Percentiles rank a stretch among this genome's conserved stretches.
Evolutionary conservation across 116 monocot species (phyloP).

Genomic region (Iris pallida): DNA sequence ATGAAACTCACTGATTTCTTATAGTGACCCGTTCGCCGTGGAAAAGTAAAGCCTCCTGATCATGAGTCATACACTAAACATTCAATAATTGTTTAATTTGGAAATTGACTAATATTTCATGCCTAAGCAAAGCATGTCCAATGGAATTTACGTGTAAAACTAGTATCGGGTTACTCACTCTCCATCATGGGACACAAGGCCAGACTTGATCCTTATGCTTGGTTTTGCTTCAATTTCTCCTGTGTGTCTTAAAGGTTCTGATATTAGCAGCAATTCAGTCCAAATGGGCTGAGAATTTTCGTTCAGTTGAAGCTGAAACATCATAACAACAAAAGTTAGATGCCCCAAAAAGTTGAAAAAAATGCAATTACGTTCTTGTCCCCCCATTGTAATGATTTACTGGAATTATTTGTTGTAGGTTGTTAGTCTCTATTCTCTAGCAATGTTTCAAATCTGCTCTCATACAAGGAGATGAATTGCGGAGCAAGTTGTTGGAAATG

Average conservation of each 20-base stretch:
- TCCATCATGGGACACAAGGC: conserved; percentile 52
- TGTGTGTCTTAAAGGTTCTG: conserved; percentile 15
- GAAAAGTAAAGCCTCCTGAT: conserved; percentile 66
- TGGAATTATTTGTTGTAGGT: no score
- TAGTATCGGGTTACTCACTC: conserved; percentile 72
- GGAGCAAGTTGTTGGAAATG: no score
- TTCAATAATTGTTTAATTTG: neutral
- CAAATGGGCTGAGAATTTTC: conserved; percentile 70
- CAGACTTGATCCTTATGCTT: conserved; percentile 41
- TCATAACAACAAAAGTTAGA: conserved; percentile 11
- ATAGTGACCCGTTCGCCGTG: conserved; percentile 40
- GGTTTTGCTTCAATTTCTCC: conserved; percentile 27
- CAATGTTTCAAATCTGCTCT: no score
- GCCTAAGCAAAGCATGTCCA: neutral
- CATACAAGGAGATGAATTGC: no score
- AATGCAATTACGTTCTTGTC: no score
- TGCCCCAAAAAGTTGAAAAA: neutral
- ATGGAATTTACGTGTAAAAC: conserved; percentile 6
- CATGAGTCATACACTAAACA: conserved; percentile 12
- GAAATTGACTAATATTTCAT: neutral
- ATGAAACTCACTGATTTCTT: conserved; percentile 67
- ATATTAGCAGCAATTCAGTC: conserved; percentile 32
- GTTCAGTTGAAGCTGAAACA: conserved; percentile 65
- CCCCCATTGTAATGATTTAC: no score
- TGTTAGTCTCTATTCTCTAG: no score